Conservation (phyloP, 805 yeast species). For the Metschnikowia picachoensis region DNA sequence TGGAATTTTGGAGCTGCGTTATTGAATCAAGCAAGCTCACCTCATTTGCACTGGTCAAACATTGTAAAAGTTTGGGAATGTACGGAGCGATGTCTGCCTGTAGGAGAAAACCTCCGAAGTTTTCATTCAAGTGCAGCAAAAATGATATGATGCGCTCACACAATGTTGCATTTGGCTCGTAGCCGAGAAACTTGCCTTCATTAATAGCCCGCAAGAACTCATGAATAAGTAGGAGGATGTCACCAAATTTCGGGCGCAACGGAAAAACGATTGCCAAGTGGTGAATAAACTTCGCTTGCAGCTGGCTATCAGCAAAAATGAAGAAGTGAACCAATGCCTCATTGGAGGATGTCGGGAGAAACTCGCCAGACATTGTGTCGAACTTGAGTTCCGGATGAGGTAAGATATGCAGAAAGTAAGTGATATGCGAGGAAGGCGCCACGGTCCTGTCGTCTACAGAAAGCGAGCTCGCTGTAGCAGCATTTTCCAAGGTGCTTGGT, state of each 20-base stretch:
- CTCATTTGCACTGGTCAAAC: slow-evolving; percentile 23
- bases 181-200: slow-evolving; percentile 24
- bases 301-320: slow-evolving; percentile 29
- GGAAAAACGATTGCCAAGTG: slow-evolving; percentile 30
- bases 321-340: slow-evolving; percentile 79
- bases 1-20: slow-evolving; percentile 47
- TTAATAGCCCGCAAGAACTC: slow-evolving; percentile 20
- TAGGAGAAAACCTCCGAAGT: slow-evolving; percentile 66
- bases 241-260: slow-evolving; percentile 32
- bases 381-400: slow-evolving; percentile 40
- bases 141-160: slow-evolving; percentile 51
- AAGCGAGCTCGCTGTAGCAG: background rate
- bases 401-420: slow-evolving; percentile 22
- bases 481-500: background rate
- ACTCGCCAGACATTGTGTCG: slow-evolving; percentile 39
- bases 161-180: slow-evolving; percentile 25
- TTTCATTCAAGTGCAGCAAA: slow-evolving; percentile 51
- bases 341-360: slow-evolving; percentile 47
- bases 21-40: slow-evolving; percentile 28
- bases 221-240: slow-evolving; percentile 22
- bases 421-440: slow-evolving; percentile 12
- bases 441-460: background rate
- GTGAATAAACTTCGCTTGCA: slow-evolving; percentile 11
- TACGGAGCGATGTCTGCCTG: slow-evolving; percentile 58
- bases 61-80: slow-evolving; percentile 52